Base-by-base conservation (phyloP, 139 green algal species). In the Micractinium conductrix region DNA sequence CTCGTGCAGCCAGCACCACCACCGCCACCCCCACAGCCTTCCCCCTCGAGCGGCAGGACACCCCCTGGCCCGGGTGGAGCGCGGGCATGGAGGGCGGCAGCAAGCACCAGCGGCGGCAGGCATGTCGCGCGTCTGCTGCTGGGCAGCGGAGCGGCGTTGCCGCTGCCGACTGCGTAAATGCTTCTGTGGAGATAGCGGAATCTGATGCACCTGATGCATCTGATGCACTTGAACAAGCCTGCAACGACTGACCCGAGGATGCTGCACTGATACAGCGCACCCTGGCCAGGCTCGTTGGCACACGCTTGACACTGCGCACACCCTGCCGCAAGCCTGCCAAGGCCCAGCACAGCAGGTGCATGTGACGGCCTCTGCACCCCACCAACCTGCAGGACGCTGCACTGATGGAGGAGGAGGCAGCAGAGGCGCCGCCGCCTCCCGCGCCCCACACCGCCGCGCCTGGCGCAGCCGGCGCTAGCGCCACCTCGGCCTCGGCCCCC, bases 51-150 rank as follows among this genome's bases (percentile, higher is more conserved):
- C 58, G 76, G 0, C 55, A 72, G 40, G 76, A 82, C 28, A 73
- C 76, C 16, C 76, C 76, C 17, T 82, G 55, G 53, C 55, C 76
- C 16, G 35, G 30, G 28, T 82, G 76, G 55, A 8, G 72, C 10
- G 62, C 33, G 26, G 24, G 62, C 19, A 21, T 40, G 28, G 9
- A 53, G 24, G 26, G n/a, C 28, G 24, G 14, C 70, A 40, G 42
- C 70, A 24, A 44, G 14, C 22, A 12, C 12, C 14, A 12, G 35
- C 65, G 17, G 14, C 65, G n/a, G 65, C 65, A 12, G 53, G 53
- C 53, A 30, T 21, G 19, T 62, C 53, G 26, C n/a, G 53, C 7
- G 19, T 62, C 26, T 62, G 53, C 53, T 21, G 8, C 19, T 21
- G 53, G 53, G 65, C 65, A 43, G 65, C 33, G 35, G 65, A 26